Base-by-base conservation (phyloP, 2,329 filamentous ascomycete genomes). In the Fusarium sublunatum region DNA sequence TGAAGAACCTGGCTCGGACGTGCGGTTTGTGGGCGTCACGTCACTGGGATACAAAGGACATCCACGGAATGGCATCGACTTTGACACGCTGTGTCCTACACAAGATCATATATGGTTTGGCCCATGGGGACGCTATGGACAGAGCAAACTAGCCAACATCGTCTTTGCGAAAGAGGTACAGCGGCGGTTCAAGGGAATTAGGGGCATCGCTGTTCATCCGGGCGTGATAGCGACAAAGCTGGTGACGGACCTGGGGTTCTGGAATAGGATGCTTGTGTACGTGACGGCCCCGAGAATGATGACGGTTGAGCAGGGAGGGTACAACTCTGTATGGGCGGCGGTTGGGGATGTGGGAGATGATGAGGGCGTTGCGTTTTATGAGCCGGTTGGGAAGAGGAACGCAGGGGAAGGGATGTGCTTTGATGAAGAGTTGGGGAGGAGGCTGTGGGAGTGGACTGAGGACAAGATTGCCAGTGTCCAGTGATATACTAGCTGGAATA, bases 121-220 rank as follows among this genome's bases (percentile, higher is more conserved):
- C 31, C 76, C 78, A 5, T 81, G 78, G 75, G 69, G 73, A 3
- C 79, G 81, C 2, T 86, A 85, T 63, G 79, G 75, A 8, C 78
- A 80, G n/a, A 81, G 78, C 56, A 85, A 84, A 66, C 75, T 81
- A 0, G 82, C 81, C 3, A 83, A 81, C 48, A 76, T 83, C 26
- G 68, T 82, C 6, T 79, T 80, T 42, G 79, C 80, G 3, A 67
- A 75, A 1, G 79, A 82, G 60, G 62, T 84, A 5, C 79, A 79
- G 4, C 75, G 78, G 7, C 77, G 78, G 1, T 75, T 79, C 50
- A 79, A 79, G 0, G 63, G 75, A 15, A 73, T 83, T 2, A 75
- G 74, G 22, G 76, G 77, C 22, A 75, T 84, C 9, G 76, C 79
- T 0, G 65, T 86, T 1, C 83, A 86, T 51, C 83, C 83, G 0